Evolutionary conservation across 2,329 filamentous ascomycete species (phyloP).

Genomic region (Immersiporthe knoxdaviesiana): DNA sequence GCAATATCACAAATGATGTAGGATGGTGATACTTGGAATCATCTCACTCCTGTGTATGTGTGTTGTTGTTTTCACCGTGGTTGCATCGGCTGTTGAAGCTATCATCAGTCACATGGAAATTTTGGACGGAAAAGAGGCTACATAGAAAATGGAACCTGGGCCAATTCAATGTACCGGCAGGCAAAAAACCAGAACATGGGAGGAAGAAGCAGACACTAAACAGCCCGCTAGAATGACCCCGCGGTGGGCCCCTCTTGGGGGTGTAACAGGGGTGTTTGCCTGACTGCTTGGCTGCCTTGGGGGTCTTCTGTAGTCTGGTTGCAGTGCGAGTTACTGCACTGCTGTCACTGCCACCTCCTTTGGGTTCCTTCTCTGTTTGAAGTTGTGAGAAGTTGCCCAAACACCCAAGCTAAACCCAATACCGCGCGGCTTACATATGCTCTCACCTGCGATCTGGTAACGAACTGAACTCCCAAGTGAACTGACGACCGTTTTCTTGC

Average conservation of each 20-base stretch:
- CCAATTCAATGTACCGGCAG: not conserved
- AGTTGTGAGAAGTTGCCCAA: not conserved
- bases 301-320: too few species aligned
- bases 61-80: constrained; percentile 14
- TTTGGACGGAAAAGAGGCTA: not conserved
- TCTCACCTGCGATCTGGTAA: not conserved
- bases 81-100: constrained; percentile 10
- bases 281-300: not conserved
- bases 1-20: not conserved
- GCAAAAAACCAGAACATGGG: not conserved
- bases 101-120: constrained; percentile 20
- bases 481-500: not conserved
- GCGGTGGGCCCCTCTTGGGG: not conserved
- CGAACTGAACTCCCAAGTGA: not conserved
- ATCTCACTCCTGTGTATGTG: not conserved
- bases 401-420: not conserved
- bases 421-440: constrained; percentile 1
- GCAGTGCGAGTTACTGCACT: not conserved
- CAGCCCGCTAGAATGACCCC: constrained; percentile 1
- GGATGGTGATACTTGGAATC: not conserved
- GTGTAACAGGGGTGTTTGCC: not conserved
- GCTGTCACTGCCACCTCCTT: not conserved
- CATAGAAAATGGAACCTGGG: not conserved
- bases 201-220: not conserved
- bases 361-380: constrained; percentile 2